Evolutionary conservation across 306 rosid genomes (phyloP), one percentile per base, ranked within the genome.

Genomic region (Ceratonia siliqua): DNA sequence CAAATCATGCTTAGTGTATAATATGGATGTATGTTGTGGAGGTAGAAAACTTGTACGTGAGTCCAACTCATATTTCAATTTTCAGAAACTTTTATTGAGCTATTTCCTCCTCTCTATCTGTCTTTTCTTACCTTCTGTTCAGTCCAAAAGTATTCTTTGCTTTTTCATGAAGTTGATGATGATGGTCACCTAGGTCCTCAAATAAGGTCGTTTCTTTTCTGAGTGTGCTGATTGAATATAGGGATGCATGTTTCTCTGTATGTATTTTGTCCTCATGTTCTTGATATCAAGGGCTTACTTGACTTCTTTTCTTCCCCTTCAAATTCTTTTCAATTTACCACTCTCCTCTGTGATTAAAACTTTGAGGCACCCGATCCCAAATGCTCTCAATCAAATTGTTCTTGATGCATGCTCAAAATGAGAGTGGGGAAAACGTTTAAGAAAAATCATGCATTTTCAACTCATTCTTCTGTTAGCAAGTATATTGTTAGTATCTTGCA

Each of bases 221-320:
- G 63, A 61, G 33, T 62, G 64, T 78, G 10, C 41, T 21, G 20
- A 42, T 55, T 54, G 61, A 46, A 27, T 3, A 50, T 62, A 6
- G 62, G 69, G 83, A 71, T 63, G 64, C 55, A 39, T 66, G 70
- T 74, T 43, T 65, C 72, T 72, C 12, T 61, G n/a, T 53, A 61
- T 73, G 70, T 48, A 45, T 55, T 36, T 62, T 5, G 30, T 18
- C 42, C 5, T 35, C 8, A 1, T 55, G 27, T 30, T 79, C 55
- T 35, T 13, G 66, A 30, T 61, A 41, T 21, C 54, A 49, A 10
- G 8, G 6, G 43, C 21, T 68, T 68, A 72, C 32, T 24, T 80
- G 32, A 54, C 28, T 25, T 32, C 33, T 56, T 2, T 30, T 75
- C 61, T 35, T 14, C 27, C 33, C 41, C 62, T 53, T 17, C 5